These are phyloP conservation scores for Xylariaceae sp. DNA, from an alignment of 2,329 filamentous ascomycete species.

Conservation along the genomic window DNA sequence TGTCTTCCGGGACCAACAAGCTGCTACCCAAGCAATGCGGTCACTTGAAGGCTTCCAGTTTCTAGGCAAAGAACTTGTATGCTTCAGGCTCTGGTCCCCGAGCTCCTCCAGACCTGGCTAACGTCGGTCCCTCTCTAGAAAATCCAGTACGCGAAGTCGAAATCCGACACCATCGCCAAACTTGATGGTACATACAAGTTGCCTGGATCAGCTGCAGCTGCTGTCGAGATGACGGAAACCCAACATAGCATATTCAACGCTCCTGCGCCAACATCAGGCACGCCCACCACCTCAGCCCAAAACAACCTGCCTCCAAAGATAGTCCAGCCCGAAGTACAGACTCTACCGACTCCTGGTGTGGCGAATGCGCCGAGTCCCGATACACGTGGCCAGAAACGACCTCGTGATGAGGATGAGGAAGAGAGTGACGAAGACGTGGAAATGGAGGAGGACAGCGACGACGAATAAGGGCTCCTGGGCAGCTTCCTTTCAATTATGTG, in stretches of 20 bases:
- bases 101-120: background rate
- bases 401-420: constrained; percentile 61
- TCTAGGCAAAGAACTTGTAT: constrained; percentile 77
- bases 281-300: constrained; percentile 36
- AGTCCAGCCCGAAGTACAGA: constrained; percentile 44
- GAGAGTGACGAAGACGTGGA: constrained; percentile 56
- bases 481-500: constrained; percentile 6
- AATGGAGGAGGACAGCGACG: constrained; percentile 36
- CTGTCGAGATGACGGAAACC: constrained; percentile 63
- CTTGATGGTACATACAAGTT: constrained; percentile 85
- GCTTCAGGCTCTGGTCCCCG: constrained; percentile 25
- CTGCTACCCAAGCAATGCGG: constrained; percentile 91
- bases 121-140: constrained; percentile 47
- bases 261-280: constrained; percentile 47
- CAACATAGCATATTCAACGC: constrained; percentile 78
- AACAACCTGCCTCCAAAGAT: constrained; percentile 34
- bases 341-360: constrained; percentile 44
- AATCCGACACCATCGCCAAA: constrained; percentile 83
- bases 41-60: constrained; percentile 81
- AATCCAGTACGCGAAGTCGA: constrained; percentile 85
- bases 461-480: constrained; percentile 12
- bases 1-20: constrained; percentile 81
- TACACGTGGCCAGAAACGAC: constrained; percentile 62
- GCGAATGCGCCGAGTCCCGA: constrained; percentile 49
- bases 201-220: constrained; percentile 48